Evolutionary conservation across 257 asterid species (phyloP).

Genomic region (Jaltomata sinuosa): DNA sequence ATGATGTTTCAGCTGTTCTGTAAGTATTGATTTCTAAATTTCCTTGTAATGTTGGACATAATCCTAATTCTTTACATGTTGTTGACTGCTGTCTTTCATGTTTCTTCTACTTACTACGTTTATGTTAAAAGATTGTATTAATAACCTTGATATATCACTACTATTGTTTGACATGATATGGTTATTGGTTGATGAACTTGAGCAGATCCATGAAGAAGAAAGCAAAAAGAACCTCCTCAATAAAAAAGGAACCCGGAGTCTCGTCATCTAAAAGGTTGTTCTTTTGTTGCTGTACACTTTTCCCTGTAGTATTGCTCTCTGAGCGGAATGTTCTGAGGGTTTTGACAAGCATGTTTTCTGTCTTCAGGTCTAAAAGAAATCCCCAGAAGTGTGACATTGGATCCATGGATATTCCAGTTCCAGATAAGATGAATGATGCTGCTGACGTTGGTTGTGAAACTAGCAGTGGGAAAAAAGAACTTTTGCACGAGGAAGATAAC

Average conservation of each 20-base stretch:
- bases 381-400: background rate
- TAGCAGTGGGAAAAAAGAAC: background rate
- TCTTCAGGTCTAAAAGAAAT: background rate
- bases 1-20: background rate
- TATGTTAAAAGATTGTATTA: background rate
- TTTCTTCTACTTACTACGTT: background rate
- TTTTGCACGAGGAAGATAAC: background rate
- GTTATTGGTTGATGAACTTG: background rate
- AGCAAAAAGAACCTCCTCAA: background rate
- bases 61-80: background rate
- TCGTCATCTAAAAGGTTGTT: background rate
- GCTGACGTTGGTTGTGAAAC: background rate
- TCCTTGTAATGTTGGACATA: background rate
- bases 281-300: background rate
- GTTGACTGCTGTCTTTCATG: background rate
- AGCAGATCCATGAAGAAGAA: background rate
- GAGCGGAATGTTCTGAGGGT: background rate
- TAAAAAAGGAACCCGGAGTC: background rate
- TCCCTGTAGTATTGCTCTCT: background rate
- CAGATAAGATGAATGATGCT: background rate
- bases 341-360: background rate
- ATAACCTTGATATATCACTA: background rate
- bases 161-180: background rate
- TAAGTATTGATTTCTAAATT: background rate
- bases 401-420: background rate